These are phyloP conservation scores for Hypoxylon sp. DNA, from an alignment of 2,329 filamentous ascomycete species.

Conservation along the genomic window DNA sequence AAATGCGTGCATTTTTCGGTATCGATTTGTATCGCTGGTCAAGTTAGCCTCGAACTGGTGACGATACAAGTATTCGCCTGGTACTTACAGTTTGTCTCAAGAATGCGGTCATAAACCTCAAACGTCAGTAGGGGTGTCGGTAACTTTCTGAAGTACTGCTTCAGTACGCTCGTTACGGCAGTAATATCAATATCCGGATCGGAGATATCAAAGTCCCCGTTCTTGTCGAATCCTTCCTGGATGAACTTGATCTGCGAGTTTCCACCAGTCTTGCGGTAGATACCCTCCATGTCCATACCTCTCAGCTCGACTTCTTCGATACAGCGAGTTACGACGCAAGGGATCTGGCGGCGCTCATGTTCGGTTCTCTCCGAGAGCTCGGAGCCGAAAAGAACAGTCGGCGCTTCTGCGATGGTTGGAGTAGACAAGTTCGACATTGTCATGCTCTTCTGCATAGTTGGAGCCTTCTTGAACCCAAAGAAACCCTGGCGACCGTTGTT, in stretches of 20 bases:
- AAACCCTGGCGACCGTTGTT: slow-evolving; percentile 68
- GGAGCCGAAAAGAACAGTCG: slow-evolving; percentile 82
- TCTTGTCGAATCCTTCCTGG: slow-evolving; percentile 90
- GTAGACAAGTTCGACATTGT: slow-evolving; percentile 57
- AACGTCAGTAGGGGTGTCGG: slow-evolving; percentile 91
- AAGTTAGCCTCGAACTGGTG: slow-evolving; percentile 27
- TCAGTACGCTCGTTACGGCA: slow-evolving; percentile 92
- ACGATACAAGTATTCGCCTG: background rate
- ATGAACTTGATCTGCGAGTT: slow-evolving; percentile 91
- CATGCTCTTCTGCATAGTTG: slow-evolving; percentile 63
- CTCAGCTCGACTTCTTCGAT: slow-evolving; percentile 96
- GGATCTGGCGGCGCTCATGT: slow-evolving; percentile 88
- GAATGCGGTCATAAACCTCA: slow-evolving; percentile 88
- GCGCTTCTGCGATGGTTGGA: slow-evolving; percentile 60
- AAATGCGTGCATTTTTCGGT: slow-evolving; percentile 78
- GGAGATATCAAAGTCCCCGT: slow-evolving; percentile 88
- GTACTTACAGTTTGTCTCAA: slow-evolving; percentile 80
- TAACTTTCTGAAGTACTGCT: slow-evolving; percentile 96
- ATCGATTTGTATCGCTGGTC: slow-evolving; percentile 72
- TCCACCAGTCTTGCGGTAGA: slow-evolving; percentile 97
- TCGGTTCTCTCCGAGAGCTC: slow-evolving; percentile 88
- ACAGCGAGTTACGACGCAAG: slow-evolving; percentile 89
- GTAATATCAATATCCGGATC: slow-evolving; percentile 96
- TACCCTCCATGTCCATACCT: slow-evolving; percentile 97
- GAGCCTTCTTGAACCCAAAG: slow-evolving; percentile 70